Evolutionary conservation across 2,329 filamentous ascomycete species (phyloP).

Genomic region (Nigrospora oryzae): DNA sequence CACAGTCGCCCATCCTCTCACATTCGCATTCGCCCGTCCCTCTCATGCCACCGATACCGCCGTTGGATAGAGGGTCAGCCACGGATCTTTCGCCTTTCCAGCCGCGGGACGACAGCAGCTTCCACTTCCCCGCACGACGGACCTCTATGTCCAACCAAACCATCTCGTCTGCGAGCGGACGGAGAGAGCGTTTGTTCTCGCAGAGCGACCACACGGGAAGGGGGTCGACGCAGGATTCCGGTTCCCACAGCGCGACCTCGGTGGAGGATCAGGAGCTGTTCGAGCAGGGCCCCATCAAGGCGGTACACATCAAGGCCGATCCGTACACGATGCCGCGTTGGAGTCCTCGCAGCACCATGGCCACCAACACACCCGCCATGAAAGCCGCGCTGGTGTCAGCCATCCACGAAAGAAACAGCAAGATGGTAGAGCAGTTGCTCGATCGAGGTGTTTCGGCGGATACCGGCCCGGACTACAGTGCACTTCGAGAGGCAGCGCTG

Average conservation of each 20-base stretch:
- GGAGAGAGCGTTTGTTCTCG: conserved; percentile 10
- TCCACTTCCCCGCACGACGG: conserved; percentile 5
- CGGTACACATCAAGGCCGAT: conserved; percentile 41
- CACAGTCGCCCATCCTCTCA: no score
- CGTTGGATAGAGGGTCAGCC: conserved; percentile 4
- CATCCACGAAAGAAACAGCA: conserved; percentile 47
- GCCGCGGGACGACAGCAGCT: conserved; percentile 2
- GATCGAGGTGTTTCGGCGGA: conserved; percentile 48
- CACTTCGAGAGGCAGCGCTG: conserved; percentile 44
- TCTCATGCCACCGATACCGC: conserved; percentile 2
- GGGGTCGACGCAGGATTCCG: conserved; percentile 9
- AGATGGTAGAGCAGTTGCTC: conserved; percentile 47
- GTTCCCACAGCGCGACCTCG: conserved; percentile 13
- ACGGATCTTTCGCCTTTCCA: conserved; percentile 12
- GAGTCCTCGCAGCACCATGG: conserved; percentile 35
- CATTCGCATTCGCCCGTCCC: conserved; percentile 6
- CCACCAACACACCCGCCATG: conserved; percentile 32
- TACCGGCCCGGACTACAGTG: conserved; percentile 33
- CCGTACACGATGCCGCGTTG: conserved; percentile 42
- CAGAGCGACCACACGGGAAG: conserved; percentile 6
- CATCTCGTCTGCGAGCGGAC: conserved; percentile 8
- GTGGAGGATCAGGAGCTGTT: conserved; percentile 26
- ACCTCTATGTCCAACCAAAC: conserved; percentile 14
- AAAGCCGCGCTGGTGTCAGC: conserved; percentile 42
- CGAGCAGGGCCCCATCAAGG: conserved; percentile 24